phyloP scores from a whole-genome alignment of 1,284 basidiomycete species.

The Sanghuangporus baumii region DNA sequence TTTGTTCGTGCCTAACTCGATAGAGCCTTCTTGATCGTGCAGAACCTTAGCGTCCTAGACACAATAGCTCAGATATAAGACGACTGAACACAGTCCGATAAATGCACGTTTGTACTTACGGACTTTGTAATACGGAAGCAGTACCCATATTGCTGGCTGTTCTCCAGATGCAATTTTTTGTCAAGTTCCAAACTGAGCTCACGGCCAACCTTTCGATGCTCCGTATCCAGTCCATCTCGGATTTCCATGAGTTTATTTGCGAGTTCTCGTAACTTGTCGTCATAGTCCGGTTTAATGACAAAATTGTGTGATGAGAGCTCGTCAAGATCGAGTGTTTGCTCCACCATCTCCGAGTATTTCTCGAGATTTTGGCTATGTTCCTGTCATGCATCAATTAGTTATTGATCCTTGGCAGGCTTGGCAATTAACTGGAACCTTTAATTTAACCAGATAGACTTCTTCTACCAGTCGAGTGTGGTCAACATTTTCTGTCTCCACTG shows the following conservation, averaged over 20 bases:
- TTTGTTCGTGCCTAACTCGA: constrained; percentile 84
- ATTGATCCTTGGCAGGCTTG: not conserved
- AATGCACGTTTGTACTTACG: constrained; percentile 39
- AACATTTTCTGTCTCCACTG: constrained; percentile 42
- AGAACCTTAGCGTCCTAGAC: constrained; percentile 78
- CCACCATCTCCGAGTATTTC: constrained; percentile 92
- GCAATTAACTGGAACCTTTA: constrained; percentile 42
- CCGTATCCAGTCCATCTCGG: constrained; percentile 79
- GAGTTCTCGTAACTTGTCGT: constrained; percentile 68
- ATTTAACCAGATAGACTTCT: constrained; percentile 57
- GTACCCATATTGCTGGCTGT: constrained; percentile 87
- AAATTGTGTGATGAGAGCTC: constrained; percentile 83
- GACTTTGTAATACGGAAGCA: constrained; percentile 92
- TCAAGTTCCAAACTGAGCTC: constrained; percentile 86
- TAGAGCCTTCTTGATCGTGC: constrained; percentile 66
- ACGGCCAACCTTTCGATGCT: constrained; percentile 70
- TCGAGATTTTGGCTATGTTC: constrained; percentile 57
- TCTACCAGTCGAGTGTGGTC: constrained; percentile 53
- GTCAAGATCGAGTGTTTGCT: constrained; percentile 90
- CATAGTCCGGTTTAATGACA: constrained; percentile 91
- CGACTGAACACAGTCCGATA: not conserved
- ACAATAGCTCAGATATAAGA: not conserved
- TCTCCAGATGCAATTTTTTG: constrained; percentile 96
- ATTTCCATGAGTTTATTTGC: constrained; percentile 65
- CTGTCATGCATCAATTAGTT: constrained; percentile 34